Evolutionary conservation across 768 basidiomycete species (phyloP), one percentile per base, ranked within the genome.

Genomic region (Boletus sp.): DNA sequence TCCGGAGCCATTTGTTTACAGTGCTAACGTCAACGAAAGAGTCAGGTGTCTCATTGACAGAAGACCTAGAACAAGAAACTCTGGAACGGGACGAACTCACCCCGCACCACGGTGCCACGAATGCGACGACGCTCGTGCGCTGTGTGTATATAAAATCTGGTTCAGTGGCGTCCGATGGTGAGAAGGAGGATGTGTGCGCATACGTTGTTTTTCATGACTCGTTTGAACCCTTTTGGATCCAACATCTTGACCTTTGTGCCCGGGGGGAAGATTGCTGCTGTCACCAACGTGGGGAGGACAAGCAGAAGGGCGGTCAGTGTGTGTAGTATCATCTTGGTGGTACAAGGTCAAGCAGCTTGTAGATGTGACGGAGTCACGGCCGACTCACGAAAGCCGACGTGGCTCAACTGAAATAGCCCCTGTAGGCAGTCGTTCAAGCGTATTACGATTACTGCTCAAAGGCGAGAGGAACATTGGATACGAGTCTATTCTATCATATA

Each of bases 21-120:
- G 65, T 97, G 90, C 85, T 66, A 9, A 9, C 4, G 2, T 6
- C 11, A 25, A 17, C 15, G n/a, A 7, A 21, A 29, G 8, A 5
- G 23, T 25, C 23, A 25, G 23, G 23, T 25, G 2, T 25, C 23
- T 25, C 23, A 25, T 25, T 25, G 23, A 25, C 23, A 25, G 23
- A 25, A 25, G 4, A 25, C 23, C 23, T 25, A 4, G 23, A 25
- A 4, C 23, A 25, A 25, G 23, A 25, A 25, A 25, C 4, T 25
- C 4, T 25, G 23, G 23, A 25, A 25, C 23, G 23, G 10, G n/a
- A 9, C 33, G 35, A 59, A 59, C 87, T 67, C 69, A 90, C 88
- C 59, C 88, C 90, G 65, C 90, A 93, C 94, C 93, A 96, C 4
- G 93, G 90, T n/a, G 94, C 94, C 13, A 94, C 88, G 66, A 95